Conservation (phyloP, 768 basidiomycete species). For the Pleurotus citrinopileatus region DNA sequence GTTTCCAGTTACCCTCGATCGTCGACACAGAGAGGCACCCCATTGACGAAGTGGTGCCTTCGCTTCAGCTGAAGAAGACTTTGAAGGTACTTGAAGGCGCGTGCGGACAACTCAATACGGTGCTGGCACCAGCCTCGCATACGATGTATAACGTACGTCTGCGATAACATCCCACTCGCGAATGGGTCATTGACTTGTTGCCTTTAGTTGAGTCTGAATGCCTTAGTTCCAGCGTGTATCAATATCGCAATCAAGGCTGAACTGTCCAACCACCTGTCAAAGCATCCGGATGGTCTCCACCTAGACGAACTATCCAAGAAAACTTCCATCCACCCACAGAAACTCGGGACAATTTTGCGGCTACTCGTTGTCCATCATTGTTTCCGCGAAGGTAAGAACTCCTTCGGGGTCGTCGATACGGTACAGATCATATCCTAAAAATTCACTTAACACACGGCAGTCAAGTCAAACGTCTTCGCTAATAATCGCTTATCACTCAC, state of each 20-base stretch:
- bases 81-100: constrained; percentile 19
- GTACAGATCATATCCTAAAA: not conserved
- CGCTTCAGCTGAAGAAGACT: constrained; percentile 14
- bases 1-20: constrained; percentile 11
- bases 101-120: constrained; percentile 18
- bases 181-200: not conserved
- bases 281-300: constrained; percentile 12
- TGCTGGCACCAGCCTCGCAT: constrained; percentile 15
- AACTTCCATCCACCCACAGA: constrained; percentile 5
- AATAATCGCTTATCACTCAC: constrained; percentile 13
- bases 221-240: not conserved
- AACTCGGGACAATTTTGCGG: constrained; percentile 11
- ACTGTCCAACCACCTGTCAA: constrained; percentile 2
- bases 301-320: constrained; percentile 6
- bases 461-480: constrained; percentile 8
- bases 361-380: constrained; percentile 3
- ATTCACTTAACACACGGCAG: not conserved
- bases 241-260: constrained; percentile 1
- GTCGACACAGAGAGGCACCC: constrained; percentile 7
- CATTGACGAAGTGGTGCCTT: not conserved
- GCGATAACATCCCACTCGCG: too few species aligned
- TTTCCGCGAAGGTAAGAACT: constrained; percentile 9
- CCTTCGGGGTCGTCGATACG: too few species aligned
- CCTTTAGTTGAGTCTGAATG: not conserved
- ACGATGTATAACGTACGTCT: constrained; percentile 17